Evolutionary conservation across 2,329 filamentous ascomycete genomes (phyloP), one percentile per base, ranked within the genome.

Genomic region (Amauroascus verrucosus): DNA sequence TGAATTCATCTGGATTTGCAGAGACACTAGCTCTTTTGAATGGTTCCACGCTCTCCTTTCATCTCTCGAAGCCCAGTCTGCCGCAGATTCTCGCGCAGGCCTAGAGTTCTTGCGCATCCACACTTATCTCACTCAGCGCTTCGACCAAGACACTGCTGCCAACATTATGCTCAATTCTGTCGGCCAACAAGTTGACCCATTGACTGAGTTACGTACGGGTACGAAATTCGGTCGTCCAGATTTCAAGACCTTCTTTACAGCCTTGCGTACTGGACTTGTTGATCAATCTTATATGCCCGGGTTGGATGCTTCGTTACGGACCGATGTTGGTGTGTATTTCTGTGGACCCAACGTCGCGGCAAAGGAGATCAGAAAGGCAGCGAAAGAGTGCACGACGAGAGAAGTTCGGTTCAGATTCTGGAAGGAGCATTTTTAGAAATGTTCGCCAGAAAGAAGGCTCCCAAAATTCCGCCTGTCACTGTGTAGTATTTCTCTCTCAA

Each of bases 1-100:
- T 30, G 93, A 98, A 70, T 98, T 98, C 72, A 94, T 98, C 75
- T 98, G 93, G 93, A 85, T 97, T 49, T 96, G 91, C 79, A 93
- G 87, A 69, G 90, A 96, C 65, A 95, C 90, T 0, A 86, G 81
- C 32, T 95, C 90, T 0, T 98, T 98, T 65, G 93, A 97, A 72
- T 98, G 93, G 93, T 97, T 98, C 77, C 93, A 98, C 68, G 89
- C 86, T 1, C 82, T 98, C 0, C 80, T 98, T 14, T 87, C 86
- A 0, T 94, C 88, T 0, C 84, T 98, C 20, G 93, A 98, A 71
- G 78, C 83, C 33, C 93, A 98, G 67, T 90, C 85, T 48, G 80
- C 82, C 30, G 84, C 83, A 54, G 81, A 81, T 60, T 81, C 82
- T 44, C 65, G 70, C 16, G 70, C 69, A 2, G 67, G 67, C 13